Base-by-base conservation (phyloP, 179 eudicot species). In the Silene noctiflora region DNA sequence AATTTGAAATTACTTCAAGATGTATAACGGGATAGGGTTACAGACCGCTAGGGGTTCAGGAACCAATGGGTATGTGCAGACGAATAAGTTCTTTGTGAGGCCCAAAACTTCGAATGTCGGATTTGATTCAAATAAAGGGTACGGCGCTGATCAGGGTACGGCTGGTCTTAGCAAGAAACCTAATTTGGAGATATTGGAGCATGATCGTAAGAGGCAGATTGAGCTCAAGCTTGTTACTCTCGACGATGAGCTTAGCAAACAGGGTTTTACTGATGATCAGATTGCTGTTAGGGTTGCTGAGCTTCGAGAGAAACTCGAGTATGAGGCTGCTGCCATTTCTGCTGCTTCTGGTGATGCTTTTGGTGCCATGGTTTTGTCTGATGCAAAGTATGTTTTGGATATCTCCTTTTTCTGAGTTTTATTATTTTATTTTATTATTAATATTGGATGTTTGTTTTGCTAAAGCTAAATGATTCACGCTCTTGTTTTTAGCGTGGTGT, bases 1-100 rank as follows among this genome's bases (percentile, higher is more conserved):
- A 51, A 4, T n/a, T 67, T 70, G 81, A 75, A 74, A 46, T 22
- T 14, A 17, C 1, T 27, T 31, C 77, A 74, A 70, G 35, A 95
- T 95, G 99, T 91, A 95, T 75, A 95, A 95, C 87, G 99, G 99
- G 31, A 89, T 95, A 73, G 99, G 99, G 24, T 69, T 95, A 39
- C 94, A 88, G 83, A 93, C 97, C n/a, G 83, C 99, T 0, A 80
- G 99, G 29, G 98, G 99, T 61, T 95, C 99, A 4, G 99, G 99
- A 24, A 92, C 97, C 21, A 95, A 93, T 63, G 99, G 99, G 1
- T 87, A 92, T 85, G 88, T 92, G 9, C 97, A 95, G 82, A 78
- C 88, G 56, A 92, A 95, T 87, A 91, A 86, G 85, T 91, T 95
- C 81, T 86, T 92, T 56, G 76, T 95, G n/a, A 84, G 81, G 83